Percentiles rank a stretch among this genome's conserved stretches.
phyloP scores from a whole-genome alignment of 257 asterid genomes.

The Lantana camara region DNA sequence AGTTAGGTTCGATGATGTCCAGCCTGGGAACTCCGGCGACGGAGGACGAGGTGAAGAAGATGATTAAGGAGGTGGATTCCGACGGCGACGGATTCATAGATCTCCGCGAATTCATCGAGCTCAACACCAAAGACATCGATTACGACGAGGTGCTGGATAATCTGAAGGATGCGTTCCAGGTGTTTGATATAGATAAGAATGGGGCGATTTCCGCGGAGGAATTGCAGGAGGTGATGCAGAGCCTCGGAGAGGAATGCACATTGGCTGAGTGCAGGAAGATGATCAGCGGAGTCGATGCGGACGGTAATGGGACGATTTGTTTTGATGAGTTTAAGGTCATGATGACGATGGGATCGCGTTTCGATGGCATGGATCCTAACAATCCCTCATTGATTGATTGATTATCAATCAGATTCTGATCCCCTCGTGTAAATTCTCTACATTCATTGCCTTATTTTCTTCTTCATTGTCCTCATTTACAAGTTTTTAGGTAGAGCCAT shows the following conservation, averaged over 20 bases:
- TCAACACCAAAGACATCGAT: conserved; percentile 45
- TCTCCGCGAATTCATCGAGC: conserved; percentile 44
- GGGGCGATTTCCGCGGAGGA: conserved; percentile 52
- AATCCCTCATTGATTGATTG: neutral
- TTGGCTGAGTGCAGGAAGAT: conserved; percentile 48
- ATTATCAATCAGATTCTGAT: neutral
- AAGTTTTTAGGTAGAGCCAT: neutral
- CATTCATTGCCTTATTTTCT: too few species aligned
- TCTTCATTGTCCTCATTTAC: too few species aligned
- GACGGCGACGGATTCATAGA: conserved; percentile 26
- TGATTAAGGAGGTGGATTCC: conserved; percentile 51
- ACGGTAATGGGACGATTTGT: conserved; percentile 44
- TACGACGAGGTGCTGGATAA: conserved; percentile 32
- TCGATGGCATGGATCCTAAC: neutral
- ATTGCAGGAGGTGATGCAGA: conserved; percentile 44
- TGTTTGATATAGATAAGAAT: conserved; percentile 48
- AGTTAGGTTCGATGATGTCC: conserved; percentile 47
- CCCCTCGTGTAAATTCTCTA: too few species aligned
- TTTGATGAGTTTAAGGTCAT: neutral
- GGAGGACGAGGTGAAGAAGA: conserved; percentile 38
- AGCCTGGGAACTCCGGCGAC: conserved; percentile 40
- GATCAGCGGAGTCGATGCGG: conserved; percentile 51
- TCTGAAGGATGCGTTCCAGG: conserved; percentile 45
- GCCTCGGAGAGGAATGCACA: conserved; percentile 52
- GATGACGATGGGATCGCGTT: conserved; percentile 3